These are phyloP conservation scores for Phalaenopsis hybrid DNA, from an alignment of 116 monocot genomes.

Conservation along the genomic window DNA sequence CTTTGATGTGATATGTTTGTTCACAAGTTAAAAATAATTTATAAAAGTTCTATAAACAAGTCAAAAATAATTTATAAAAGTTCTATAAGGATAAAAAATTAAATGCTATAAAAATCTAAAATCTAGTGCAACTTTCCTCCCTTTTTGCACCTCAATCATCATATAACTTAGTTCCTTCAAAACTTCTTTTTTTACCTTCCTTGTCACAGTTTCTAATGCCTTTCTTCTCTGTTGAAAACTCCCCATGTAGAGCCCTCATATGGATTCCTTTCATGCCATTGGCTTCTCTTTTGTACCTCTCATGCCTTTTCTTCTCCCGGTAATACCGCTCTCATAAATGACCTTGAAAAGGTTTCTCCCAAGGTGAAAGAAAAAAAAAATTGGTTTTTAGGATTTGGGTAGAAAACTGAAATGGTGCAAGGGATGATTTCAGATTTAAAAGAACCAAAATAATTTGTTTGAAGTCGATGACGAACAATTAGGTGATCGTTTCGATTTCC, in stretches of 20 bases:
- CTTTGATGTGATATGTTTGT: too few species aligned
- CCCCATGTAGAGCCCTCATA: conserved; percentile 8
- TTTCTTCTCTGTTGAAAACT: not conserved
- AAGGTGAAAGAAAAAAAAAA: not conserved
- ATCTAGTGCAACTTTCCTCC: not conserved
- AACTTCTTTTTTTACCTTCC: too few species aligned
- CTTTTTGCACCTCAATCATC: too few species aligned
- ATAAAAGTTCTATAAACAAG: too few species aligned
- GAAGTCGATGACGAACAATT: too few species aligned
- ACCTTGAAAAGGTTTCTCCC: not conserved
- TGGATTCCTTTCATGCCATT: not conserved
- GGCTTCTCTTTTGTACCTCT: not conserved
- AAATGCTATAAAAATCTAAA: too few species aligned
- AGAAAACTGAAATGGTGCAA: not conserved
- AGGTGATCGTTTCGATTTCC: too few species aligned
- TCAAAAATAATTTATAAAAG: too few species aligned
- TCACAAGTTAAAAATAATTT: too few species aligned
- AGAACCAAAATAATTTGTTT: not conserved
- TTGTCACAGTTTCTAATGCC: too few species aligned
- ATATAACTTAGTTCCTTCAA: too few species aligned
- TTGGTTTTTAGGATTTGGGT: not conserved
- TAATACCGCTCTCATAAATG: not conserved
- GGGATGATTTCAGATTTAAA: not conserved
- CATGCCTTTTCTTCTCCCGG: not conserved
- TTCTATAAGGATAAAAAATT: not conserved